These are phyloP conservation scores for Rhodotorula graminis DNA, from an alignment of 768 basidiomycete genomes.

Conservation along the genomic window DNA sequence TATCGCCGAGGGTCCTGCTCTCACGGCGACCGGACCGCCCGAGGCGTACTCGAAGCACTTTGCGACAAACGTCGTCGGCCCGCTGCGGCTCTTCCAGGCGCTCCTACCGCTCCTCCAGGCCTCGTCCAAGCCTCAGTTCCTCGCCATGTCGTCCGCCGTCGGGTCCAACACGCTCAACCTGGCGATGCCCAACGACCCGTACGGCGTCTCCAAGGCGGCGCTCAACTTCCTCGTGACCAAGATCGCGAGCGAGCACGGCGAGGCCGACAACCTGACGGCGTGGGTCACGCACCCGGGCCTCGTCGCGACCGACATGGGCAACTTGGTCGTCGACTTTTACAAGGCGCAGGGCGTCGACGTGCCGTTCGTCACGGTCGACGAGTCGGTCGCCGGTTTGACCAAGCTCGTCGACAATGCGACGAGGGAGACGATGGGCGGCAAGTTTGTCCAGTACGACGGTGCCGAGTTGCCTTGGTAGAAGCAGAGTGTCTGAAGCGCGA, in stretches of 20 bases:
- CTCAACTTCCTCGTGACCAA: neutral
- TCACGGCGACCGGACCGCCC: fast-evolving
- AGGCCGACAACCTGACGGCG: neutral
- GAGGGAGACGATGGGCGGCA: neutral
- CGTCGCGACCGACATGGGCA: neutral
- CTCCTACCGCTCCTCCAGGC: neutral
- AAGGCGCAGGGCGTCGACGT: too few species aligned
- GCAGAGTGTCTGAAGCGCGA: too few species aligned
- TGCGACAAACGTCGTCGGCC: neutral
- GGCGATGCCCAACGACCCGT: neutral
- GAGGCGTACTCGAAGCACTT: neutral
- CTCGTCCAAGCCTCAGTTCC: neutral
- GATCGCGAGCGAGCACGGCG: neutral
- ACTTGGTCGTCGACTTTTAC: neutral
- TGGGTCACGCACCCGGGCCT: neutral
- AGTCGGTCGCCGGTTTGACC: neutral
- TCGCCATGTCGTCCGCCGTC: neutral
- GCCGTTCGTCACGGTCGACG: neutral
- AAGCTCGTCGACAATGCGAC: neutral
- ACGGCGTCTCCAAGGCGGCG: neutral
- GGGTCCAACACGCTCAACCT: neutral
- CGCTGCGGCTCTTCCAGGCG: neutral
- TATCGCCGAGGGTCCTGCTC: neutral
- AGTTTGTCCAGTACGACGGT: neutral
- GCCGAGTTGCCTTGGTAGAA: neutral